Evolutionary conservation across 129 eudicot species (phyloP).

Genomic region (sunflower (Helianthus annuus)): HanXRQr2.0-SUNRISE NC_035443.2:181283461-181283960

Average conservation of each 20-base stretch:
- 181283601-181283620: not conserved
- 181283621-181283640: not conserved
- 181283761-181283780: constrained; percentile 78
- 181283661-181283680: constrained; percentile 13
- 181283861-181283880: too few species aligned
- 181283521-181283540: constrained; percentile 93
- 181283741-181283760: not conserved
- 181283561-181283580: not conserved
- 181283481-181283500: not conserved
- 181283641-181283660: constrained; percentile 82
- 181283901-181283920: too few species aligned
- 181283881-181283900: too few species aligned
- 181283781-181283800: constrained; percentile 23
- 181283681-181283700: not conserved
- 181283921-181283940: too few species aligned
- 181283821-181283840: too few species aligned
- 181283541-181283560: constrained; percentile 9
- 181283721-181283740: not conserved
- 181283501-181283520: constrained; percentile 25
- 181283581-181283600: not conserved
- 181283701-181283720: not conserved
- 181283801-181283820: not conserved
- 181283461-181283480: not conserved
- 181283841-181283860: too few species aligned
- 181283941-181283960: too few species aligned